phyloP scores from a whole-genome alignment of 495 filamentous ascomycete genomes.

The Penicillium antarcticum region DNA sequence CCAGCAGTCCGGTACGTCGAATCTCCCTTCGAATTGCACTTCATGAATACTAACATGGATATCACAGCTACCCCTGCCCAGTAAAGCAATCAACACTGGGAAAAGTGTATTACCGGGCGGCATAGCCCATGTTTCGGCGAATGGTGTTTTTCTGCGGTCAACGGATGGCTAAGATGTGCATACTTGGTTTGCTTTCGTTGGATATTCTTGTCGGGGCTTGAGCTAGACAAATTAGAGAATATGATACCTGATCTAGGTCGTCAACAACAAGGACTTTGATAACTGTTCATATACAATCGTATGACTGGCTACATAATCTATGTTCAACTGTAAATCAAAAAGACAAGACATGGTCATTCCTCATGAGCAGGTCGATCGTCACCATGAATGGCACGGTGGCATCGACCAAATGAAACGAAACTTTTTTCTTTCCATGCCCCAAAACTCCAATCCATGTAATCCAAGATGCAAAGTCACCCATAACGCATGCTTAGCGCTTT shows the following conservation, averaged over 20 bases:
- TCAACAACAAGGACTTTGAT: background rate
- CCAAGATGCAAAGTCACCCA: slow-evolving; percentile 21
- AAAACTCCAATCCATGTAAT: slow-evolving; percentile 34
- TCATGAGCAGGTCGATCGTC: slow-evolving; percentile 15
- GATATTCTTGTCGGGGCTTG: slow-evolving; percentile 2
- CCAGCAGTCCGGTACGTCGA: slow-evolving; percentile 59
- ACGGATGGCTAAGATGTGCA: slow-evolving; percentile 27
- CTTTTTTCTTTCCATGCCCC: slow-evolving; percentile 26
- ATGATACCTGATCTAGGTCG: slow-evolving; percentile 8
- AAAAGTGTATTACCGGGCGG: slow-evolving; percentile 29
- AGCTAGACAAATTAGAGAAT: slow-evolving; percentile 5
- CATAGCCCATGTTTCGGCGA: slow-evolving; percentile 37
- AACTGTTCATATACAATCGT: slow-evolving; percentile 12
- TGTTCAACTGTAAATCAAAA: slow-evolving; percentile 10
- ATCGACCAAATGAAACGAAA: slow-evolving; percentile 4
- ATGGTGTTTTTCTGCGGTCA: slow-evolving; percentile 43
- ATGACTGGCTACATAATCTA: slow-evolving; percentile 16
- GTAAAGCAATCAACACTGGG: slow-evolving; percentile 21
- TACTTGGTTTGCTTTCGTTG: slow-evolving; percentile 10
- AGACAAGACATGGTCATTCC: slow-evolving; percentile 15
- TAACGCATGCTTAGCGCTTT: slow-evolving; percentile 50
- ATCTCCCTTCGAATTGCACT: background rate
- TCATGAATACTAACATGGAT: slow-evolving; percentile 9
- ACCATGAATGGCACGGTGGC: slow-evolving; percentile 6
- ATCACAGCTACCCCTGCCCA: slow-evolving; percentile 26